Base-by-base conservation (phyloP, 129 eudicot genomes). In the Artemisia tridentata region DNA sequence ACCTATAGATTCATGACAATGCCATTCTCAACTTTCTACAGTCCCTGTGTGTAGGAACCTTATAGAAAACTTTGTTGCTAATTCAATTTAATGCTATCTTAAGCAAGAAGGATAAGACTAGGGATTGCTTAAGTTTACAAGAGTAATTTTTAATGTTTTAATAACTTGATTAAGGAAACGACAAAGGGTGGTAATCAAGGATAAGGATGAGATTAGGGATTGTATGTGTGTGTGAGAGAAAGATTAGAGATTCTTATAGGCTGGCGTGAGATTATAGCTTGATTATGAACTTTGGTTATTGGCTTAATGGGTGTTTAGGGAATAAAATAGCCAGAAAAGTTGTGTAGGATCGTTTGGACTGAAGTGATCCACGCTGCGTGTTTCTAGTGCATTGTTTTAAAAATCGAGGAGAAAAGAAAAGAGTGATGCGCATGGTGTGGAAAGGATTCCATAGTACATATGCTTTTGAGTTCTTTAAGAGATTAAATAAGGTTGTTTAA, bases 391-490 rank as follows among this genome's bases (percentile, higher is more conserved):
- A 47, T 18, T 20, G 56, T 19, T 12, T 47, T 59, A 20, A 50
- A 48, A 58, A 12, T 34, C 7, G 29, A 48, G 13, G 64, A 10
- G 16, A 75, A 47, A 47, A 38, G 49, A 63, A 72, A 72, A 68
- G 60, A 63, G 48, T 54, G 79, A 68, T 79, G 80, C 83, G 80
- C 74, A 82, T 78, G 80, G 83, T 61, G 62, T 78, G 72, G 66
- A 69, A 65, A 74, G 83, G 83, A 78, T 74, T 74, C 83, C 46
- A 29, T 62, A 43, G 71, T 69, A 74, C 63, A 71, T 58, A 67
- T 73, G 77, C 81, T 63, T 82, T 79, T 61, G 76, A 68, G 83
- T 68, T 68, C 59, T 79, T 79, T 79, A 74, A 73, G 82, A 52
- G 45, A 8, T 16, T 65, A 57, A 72, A 53, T 54, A 68, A 27